phyloP scores from a whole-genome alignment of 306 rosid genomes.

The Cucurbita pepo region DNA sequence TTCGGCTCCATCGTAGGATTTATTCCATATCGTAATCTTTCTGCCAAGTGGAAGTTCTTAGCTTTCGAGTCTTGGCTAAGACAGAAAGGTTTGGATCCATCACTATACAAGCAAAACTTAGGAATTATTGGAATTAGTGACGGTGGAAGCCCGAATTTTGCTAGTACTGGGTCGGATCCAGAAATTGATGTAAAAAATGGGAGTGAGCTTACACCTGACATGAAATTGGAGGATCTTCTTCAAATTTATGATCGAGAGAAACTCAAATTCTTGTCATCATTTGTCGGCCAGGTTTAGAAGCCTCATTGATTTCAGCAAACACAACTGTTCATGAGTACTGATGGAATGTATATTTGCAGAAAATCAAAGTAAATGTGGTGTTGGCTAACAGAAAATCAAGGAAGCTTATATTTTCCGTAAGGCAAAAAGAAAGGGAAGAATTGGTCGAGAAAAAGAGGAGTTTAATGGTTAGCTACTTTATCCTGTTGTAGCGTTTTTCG shows the following conservation, averaged over 20 bases:
- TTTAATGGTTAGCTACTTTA: slow-evolving; percentile 49
- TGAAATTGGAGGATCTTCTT: slow-evolving; percentile 71
- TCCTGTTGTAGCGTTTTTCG: not conserved
- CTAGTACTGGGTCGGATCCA: slow-evolving; percentile 15
- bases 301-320: not conserved
- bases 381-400: slow-evolving; percentile 52
- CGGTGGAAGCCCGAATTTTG: slow-evolving; percentile 18
- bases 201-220: slow-evolving; percentile 48
- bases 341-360: slow-evolving; percentile 35
- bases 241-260: slow-evolving; percentile 71
- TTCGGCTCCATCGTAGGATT: slow-evolving; percentile 79
- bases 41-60: slow-evolving; percentile 77
- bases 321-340: not conserved
- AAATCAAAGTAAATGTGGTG: slow-evolving; percentile 44
- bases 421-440: slow-evolving; percentile 69
- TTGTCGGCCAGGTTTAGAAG: slow-evolving; percentile 62
- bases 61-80: slow-evolving; percentile 97
- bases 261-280: slow-evolving; percentile 60
- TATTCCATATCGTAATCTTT: slow-evolving; percentile 80
- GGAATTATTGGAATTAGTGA: slow-evolving; percentile 36
- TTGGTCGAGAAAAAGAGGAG: slow-evolving; percentile 54
- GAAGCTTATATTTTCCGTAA: slow-evolving; percentile 65
- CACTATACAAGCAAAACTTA: slow-evolving; percentile 42
- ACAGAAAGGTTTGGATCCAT: slow-evolving; percentile 76
- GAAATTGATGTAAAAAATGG: slow-evolving; percentile 23